Percentiles rank a stretch among this genome's conserved stretches.
Conservation (phyloP, 2,329 filamentous ascomycete genomes). For the Colletotrichum echinochloae region DNA sequence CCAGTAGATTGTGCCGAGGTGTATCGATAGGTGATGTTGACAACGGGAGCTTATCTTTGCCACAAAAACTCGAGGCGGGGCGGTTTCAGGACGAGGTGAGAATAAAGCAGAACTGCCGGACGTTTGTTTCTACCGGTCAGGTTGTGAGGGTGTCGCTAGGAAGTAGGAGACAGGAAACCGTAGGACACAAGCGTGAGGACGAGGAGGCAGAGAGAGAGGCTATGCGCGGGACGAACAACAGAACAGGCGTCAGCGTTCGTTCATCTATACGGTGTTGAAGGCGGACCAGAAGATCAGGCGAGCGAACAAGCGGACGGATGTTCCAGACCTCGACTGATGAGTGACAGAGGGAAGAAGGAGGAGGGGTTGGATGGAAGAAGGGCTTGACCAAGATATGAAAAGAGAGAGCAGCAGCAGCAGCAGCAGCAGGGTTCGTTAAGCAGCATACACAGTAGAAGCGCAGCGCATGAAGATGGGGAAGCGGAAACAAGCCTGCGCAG, state of each 20-base stretch:
- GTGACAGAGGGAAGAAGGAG: background rate
- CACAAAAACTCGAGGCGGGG: slow-evolving; percentile 37
- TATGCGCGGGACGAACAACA: slow-evolving; percentile 4
- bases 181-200: background rate
- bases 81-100: slow-evolving; percentile 23
- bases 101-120: background rate
- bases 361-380: background rate
- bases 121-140: background rate
- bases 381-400: background rate
- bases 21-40: slow-evolving; percentile 20
- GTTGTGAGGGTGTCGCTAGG: slow-evolving; percentile 11
- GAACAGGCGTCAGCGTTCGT: slow-evolving; percentile 1
- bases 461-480: slow-evolving; percentile 17
- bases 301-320: background rate
- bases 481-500: slow-evolving; percentile 20
- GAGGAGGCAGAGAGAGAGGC: background rate
- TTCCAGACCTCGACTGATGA: slow-evolving; percentile 32
- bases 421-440: background rate
- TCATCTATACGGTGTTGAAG: slow-evolving; percentile 1
- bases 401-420: background rate
- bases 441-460: too few species aligned
- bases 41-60: slow-evolving; percentile 27
- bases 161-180: background rate
- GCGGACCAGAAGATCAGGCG: background rate
- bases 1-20: slow-evolving; percentile 3